Conservation (phyloP, 345 rosid species). For the Rhodomyrtus tomentosa region DNA sequence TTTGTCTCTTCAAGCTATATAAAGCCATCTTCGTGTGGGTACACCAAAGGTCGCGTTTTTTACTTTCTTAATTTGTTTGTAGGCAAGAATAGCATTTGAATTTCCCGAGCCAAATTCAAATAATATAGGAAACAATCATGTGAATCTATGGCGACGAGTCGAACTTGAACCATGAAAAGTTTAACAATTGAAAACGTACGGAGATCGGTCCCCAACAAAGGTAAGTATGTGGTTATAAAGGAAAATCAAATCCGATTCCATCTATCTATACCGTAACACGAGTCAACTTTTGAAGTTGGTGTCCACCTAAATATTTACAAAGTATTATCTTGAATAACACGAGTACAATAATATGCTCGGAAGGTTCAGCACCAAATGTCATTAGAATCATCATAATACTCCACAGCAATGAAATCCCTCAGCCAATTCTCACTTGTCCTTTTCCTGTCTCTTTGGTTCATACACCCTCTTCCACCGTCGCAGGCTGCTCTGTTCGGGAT, state of each 20-base stretch:
- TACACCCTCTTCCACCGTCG: neutral
- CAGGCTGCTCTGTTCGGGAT: neutral
- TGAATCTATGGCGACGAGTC: neutral
- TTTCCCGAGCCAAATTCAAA: neutral
- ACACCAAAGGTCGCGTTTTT: neutral
- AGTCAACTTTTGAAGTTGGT: neutral
- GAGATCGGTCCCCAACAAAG: neutral
- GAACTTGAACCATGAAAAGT: neutral
- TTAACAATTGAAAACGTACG: neutral
- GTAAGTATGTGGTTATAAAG: neutral
- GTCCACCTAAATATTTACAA: neutral
- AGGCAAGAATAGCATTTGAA: neutral
- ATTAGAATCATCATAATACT: neutral
- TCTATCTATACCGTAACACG: neutral
- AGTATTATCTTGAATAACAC: neutral
- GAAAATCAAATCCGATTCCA: neutral
- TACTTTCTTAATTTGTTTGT: neutral
- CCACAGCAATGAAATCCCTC: neutral
- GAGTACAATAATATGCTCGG: neutral
- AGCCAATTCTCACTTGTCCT: neutral
- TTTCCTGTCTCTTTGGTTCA: neutral
- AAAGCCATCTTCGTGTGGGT: neutral
- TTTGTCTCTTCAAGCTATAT: neutral
- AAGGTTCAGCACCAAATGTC: neutral
- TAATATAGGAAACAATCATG: accelerated